Evolutionary conservation across 441 rosid species (phyloP), one percentile per base, ranked within the genome.

Genomic region (Biscutella laevigata): DNA sequence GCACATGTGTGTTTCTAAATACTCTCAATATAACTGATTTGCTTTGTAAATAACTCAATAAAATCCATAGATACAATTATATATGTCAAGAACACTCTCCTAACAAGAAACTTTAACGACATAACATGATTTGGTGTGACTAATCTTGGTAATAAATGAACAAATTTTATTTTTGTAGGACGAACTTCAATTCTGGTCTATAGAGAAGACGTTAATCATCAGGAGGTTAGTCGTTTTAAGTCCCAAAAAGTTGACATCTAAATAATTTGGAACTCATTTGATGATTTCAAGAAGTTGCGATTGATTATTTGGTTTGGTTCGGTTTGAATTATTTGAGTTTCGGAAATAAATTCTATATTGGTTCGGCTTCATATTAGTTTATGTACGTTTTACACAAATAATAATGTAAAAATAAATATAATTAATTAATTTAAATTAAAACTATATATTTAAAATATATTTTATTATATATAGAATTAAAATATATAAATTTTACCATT

Each of bases 161-260:
- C 17, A 43, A 14, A 19, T n/a, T n/a, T n/a, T n/a, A n/a, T n/a
- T n/a, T n/a, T 54, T 68, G 54, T 77, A 85, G 96, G 83, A 26
- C 65, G 84, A 58, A 21, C 43, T 62, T 69, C 66, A 19, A 74
- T 70, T 59, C 35, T 70, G 12, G 53, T 32, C 37, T 68, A 57
- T 24, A 49, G 50, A 61, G 17, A 67, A 69, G 80, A 67, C 24
- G 53, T 71, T 39, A 51, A 51, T 48, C 33, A 58, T 47, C 69
- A 75, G 2, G 66, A 38, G 65, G 71, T 66, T 51, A 38, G 61
- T 66, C 56, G 49, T 17, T 52, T 42, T 7, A 12, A 56, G 15
- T n/a, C 52, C 16, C 26, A 8, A 39, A n/a, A n/a, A 8, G 12
- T 16, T 46, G 53, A 40, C 32, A 61, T n/a, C n/a, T n/a, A n/a